These are phyloP conservation scores for Lagenaria siceraria DNA, from an alignment of 306 rosid genomes.

Conservation along the genomic window DNA sequence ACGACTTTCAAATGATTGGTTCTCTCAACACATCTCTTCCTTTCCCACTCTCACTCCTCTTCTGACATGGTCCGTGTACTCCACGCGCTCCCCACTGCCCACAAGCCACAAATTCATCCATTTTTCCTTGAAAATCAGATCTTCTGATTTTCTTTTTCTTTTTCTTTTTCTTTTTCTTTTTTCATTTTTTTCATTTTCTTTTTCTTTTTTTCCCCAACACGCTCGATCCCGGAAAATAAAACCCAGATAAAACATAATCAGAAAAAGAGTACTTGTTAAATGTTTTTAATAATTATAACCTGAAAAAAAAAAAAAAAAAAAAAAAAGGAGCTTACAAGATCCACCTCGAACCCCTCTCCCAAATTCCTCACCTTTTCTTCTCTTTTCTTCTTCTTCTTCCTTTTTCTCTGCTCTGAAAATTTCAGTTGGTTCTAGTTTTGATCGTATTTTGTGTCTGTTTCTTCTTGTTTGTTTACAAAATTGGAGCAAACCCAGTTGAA, in stretches of 20 bases:
- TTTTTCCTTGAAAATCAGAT: background rate
- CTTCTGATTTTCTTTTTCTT: background rate
- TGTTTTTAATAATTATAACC: background rate
- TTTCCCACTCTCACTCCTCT: background rate
- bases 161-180: too few relatives aligned
- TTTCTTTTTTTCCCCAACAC: background rate
- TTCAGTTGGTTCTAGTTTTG: background rate
- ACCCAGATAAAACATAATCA: background rate
- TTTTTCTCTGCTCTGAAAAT: background rate
- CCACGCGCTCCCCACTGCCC: background rate
- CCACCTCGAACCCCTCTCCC: constrained; percentile 13
- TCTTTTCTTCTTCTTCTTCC: background rate
- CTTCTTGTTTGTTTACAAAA: background rate
- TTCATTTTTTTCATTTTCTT: too few relatives aligned
- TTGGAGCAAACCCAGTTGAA: background rate
- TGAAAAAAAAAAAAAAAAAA: too few relatives aligned
- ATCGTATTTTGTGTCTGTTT: background rate
- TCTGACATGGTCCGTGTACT: background rate
- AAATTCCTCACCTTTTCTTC: constrained; percentile 1
- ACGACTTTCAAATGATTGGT: background rate
- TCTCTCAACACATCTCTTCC: background rate
- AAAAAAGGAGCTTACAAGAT: background rate
- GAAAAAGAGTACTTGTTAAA: background rate
- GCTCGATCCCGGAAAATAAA: constrained; percentile 2
- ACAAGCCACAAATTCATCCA: background rate